phyloP scores from a whole-genome alignment of 192 early-diverging fungal species.

The Allomyces macrogynus region DNA sequence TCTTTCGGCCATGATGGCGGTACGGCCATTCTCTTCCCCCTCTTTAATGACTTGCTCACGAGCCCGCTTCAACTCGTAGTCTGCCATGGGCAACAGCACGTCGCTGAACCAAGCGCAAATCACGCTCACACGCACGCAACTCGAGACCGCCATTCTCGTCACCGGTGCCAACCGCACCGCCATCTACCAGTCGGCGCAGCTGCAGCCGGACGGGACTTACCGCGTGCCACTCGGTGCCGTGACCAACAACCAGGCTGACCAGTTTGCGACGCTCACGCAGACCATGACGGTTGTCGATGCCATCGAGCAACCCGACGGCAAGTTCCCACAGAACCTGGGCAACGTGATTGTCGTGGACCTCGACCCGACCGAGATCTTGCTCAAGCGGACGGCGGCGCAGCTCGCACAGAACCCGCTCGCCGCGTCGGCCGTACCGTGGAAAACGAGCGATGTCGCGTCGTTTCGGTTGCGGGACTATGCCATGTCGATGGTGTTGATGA shows the following conservation, averaged over 20 bases:
- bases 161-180: neutral
- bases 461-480: conserved; percentile 6
- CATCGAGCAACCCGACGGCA: conserved; percentile 11
- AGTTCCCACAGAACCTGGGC: conserved; percentile 11
- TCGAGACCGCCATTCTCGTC: no score
- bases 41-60: no score
- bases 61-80: no score
- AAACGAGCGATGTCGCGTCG: no score
- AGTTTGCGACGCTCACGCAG: conserved; percentile 2
- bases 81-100: no score
- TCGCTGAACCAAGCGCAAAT: no score
- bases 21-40: no score
- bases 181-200: conserved; percentile 6
- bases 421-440: no score
- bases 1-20: no score
- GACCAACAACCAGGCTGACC: neutral
- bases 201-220: conserved; percentile 10
- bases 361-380: neutral
- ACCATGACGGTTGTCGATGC: conserved; percentile 11
- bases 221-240: conserved; percentile 4
- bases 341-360: conserved; percentile 12
- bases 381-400: conserved; percentile 3
- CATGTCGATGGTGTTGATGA: conserved; percentile 8
- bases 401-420: neutral
- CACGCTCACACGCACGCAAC: no score